phyloP scores from a whole-genome alignment of 192 early-diverging fungal genomes.

The Diversispora eburnea region DNA sequence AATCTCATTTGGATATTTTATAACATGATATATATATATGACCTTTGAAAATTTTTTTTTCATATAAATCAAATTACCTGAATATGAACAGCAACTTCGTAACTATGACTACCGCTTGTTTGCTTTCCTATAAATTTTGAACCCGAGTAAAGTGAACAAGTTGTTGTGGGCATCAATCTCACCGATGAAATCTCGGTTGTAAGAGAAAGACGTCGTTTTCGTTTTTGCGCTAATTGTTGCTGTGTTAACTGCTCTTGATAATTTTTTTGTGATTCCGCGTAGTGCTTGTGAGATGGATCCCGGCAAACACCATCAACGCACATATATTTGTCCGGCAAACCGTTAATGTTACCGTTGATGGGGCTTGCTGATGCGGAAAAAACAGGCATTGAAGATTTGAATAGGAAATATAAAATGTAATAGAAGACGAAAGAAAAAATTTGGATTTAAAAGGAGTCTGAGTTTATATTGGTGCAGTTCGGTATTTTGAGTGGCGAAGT shows the following conservation, averaged over 20 bases:
- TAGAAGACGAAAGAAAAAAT: background rate
- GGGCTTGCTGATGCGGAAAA: background rate
- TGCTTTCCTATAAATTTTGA: slow-evolving; percentile 65
- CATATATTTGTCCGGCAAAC: slow-evolving; percentile 25
- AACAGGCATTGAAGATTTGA: background rate
- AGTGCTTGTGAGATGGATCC: slow-evolving; percentile 26
- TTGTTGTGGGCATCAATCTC: slow-evolving; percentile 30
- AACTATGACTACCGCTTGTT: slow-evolving; percentile 54
- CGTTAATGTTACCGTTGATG: slow-evolving; percentile 17
- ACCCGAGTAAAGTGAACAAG: slow-evolving; percentile 57
- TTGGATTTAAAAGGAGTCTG: background rate
- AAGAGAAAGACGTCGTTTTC: slow-evolving; percentile 17
- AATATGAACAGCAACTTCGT: slow-evolving; percentile 69
- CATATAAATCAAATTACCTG: slow-evolving; percentile 49
- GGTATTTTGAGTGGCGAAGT: slow-evolving; percentile 9
- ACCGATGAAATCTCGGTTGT: slow-evolving; percentile 28
- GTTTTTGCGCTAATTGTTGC: slow-evolving; percentile 18
- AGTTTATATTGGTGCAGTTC: background rate
- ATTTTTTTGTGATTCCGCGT: slow-evolving; percentile 22
- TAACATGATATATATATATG: background rate
- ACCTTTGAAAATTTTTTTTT: background rate
- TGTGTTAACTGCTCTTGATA: slow-evolving; percentile 21
- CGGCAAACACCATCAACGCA: slow-evolving; percentile 26
- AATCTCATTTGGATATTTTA: background rate
- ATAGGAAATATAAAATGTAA: background rate